Conservation (phyloP, 495 filamentous ascomycete species). For the Penicillium daleae region DNA sequence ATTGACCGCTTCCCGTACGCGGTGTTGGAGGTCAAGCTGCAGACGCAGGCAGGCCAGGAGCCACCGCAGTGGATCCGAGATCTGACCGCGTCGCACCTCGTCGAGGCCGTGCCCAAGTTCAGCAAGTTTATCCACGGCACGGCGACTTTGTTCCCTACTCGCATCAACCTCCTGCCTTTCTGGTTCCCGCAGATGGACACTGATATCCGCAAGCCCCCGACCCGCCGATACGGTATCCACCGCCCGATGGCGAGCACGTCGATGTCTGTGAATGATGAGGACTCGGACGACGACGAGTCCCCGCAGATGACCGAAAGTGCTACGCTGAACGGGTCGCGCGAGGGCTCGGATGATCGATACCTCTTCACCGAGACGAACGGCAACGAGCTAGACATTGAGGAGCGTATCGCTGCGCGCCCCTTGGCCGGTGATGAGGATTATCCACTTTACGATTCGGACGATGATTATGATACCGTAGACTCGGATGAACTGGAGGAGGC, state of each 20-base stretch:
- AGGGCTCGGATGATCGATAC: slow-evolving; percentile 26
- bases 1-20: slow-evolving; percentile 94
- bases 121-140: slow-evolving; percentile 99
- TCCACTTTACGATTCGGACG: slow-evolving; percentile 90
- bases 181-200: slow-evolving; percentile 99
- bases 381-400: slow-evolving; percentile 73
- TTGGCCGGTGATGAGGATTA: slow-evolving; percentile 68
- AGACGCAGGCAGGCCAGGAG: slow-evolving; percentile 96
- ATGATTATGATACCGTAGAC: slow-evolving; percentile 64
- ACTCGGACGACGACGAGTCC: slow-evolving; percentile 62
- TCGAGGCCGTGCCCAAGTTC: slow-evolving; percentile 98
- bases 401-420: slow-evolving; percentile 67
- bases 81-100: slow-evolving; percentile 87
- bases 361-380: slow-evolving; percentile 46
- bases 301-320: slow-evolving; percentile 15
- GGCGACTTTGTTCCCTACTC: slow-evolving; percentile 80
- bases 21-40: slow-evolving; percentile 94
- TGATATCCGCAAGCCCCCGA: slow-evolving; percentile 92
- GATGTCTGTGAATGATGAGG: slow-evolving; percentile 75
- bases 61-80: slow-evolving; percentile 96
- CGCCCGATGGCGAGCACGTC: slow-evolving; percentile 73
- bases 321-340: slow-evolving; percentile 13
- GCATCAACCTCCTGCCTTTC: slow-evolving; percentile 90
- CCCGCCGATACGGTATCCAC: slow-evolving; percentile 85
- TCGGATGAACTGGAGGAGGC: slow-evolving; percentile 73